Evolutionary conservation across 2,329 filamentous ascomycete species (phyloP), one percentile per base, ranked within the genome.

Genomic region (Colletotrichum salicis): DNA sequence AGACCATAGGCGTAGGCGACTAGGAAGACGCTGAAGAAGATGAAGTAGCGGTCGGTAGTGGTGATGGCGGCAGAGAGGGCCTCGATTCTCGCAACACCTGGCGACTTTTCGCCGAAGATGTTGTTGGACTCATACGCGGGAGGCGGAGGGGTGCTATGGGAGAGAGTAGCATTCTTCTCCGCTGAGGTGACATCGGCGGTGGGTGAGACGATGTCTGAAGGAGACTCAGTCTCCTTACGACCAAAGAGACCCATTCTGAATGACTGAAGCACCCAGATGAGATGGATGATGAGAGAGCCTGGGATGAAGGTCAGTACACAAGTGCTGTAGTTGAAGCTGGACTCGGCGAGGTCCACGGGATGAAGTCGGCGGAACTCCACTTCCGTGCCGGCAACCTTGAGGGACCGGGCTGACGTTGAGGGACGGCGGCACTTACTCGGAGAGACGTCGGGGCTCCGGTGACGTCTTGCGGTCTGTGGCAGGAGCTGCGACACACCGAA

Each of bases 1-100:
- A 92, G 83, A 2, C 88, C 87, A 77, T 92, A 93, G 41, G 86
- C 88, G 78, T 91, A 93, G 12, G 90, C 87, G 64, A 92, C 81
- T 37, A 92, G 78, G 77, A 92, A 92, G 73, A 92, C 83, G 29
- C 89, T 84, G 11, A 87, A 76, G 79, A 92, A 92, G 77, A 93
- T 85, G 72, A 85, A 83, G 71, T 88, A 74, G 35, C 88, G 88
- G 77, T 92, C 88, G 15, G 75, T 70, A 4, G 80, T 73, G 22
- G 86, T 89, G 48, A 91, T 84, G 73, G 88, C 84, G 10, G 84
- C 79, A 7, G 86, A 81, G 58, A 92, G 82, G 35, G 86, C 87
- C 78, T 91, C 88, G 73, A 91, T 86, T 12, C 90, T 87, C n/a
- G 78, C 80, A 7, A 92, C 89, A 78, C 90, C 90, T 5, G 88